Base-by-base conservation (phyloP, 164 flowering plant species). In the Pachysandra terminalis region DNA sequence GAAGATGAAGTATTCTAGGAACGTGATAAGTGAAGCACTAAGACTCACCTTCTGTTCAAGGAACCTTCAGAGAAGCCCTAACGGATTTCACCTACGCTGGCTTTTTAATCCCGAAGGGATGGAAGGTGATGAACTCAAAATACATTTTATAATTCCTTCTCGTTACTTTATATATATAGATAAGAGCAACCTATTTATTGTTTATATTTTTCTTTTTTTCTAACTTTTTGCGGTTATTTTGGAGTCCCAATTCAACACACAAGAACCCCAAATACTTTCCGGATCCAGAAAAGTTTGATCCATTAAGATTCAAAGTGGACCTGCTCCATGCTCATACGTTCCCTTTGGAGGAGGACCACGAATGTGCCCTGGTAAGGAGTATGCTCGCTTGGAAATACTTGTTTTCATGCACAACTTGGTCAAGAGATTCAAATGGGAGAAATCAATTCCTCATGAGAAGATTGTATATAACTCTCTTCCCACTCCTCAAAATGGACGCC, bases 291-390 rank as follows among this genome's bases (percentile, higher is more conserved):
- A 55, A 53, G 62, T 69, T 69, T 35, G 66, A 69, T 55, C 72
- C 72, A 53, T 49, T 27, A 21, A 70, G 73, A 32, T 70, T 70
- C 48, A 48, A 63, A 56, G 28, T n/a, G 26, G 10, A 0, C 32
- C 64, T 10, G 24, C 45, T 56, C 73, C 73, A 63, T 63, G 41
- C 28, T 41, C 67, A 3, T 70, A 24, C 55, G 62, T 70, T 56
- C 73, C 73, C 16, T 63, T 70, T 41, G 73, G 73, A 26, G 73
- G 73, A 45, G 73, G 73, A 0, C 63, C 73, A 19, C 62, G 73
- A 28, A 70, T 70, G 67, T 63, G 73, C 45, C 73, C 73, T 5
- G 73, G 73, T 7, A 70, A 49, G 45, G 73, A 70, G 40, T 70
- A 40, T 63, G 72, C 66, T 24, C 48, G 60, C 7, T 19, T 69